phyloP scores from a whole-genome alignment of 1,139 yeast species.

The Geotrichum cucujoidarum region DNA sequence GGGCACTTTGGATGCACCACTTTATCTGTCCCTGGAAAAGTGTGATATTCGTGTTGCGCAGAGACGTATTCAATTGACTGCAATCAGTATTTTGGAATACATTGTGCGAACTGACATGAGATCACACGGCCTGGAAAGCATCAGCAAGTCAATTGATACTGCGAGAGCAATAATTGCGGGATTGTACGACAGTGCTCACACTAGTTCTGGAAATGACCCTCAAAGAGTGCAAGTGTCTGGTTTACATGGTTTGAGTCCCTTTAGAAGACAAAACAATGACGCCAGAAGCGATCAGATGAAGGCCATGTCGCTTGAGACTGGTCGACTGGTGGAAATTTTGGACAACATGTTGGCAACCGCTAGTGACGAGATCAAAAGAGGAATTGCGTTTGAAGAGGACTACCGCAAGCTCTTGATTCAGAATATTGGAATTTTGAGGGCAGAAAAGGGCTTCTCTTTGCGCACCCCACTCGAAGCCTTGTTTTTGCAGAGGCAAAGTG shows the following conservation, averaged over 20 bases:
- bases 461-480: conserved; percentile 26
- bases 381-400: conserved; percentile 26
- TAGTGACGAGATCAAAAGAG: conserved; percentile 20
- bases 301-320: conserved; percentile 20
- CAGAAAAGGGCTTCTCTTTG: conserved; percentile 26
- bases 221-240: not conserved
- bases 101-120: conserved; percentile 17
- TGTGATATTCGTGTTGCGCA: conserved; percentile 24
- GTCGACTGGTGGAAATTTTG: conserved; percentile 20
- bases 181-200: conserved; percentile 11
- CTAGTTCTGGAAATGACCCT: not conserved
- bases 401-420: conserved; percentile 28
- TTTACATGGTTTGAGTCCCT: not conserved
- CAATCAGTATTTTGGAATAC: conserved; percentile 25
- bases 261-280: not conserved
- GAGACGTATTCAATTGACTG: conserved; percentile 27
- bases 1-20: conserved; percentile 13
- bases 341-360: conserved; percentile 22
- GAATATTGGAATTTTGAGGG: conserved; percentile 26
- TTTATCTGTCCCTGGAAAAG: conserved; percentile 22
- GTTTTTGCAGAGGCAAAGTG: conserved; percentile 19
- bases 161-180: conserved; percentile 16
- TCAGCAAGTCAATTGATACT: conserved; percentile 7
- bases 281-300: conserved; percentile 1
- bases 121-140: conserved; percentile 1